Evolutionary conservation across 2,329 filamentous ascomycete genomes (phyloP).

Genomic region (Xylaria sp.): DNA sequence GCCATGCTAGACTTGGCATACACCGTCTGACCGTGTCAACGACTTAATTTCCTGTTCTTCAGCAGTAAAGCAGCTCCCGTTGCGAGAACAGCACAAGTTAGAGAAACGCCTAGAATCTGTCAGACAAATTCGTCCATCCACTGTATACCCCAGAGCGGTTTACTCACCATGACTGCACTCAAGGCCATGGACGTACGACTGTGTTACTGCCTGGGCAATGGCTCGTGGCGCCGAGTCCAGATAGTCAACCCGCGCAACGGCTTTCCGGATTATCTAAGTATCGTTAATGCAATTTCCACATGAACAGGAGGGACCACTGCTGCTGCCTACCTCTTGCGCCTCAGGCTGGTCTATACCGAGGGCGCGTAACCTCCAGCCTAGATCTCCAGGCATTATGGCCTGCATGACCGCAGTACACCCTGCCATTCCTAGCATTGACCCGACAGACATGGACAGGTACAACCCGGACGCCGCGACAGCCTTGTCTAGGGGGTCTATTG

Average conservation of each 20-base stretch:
- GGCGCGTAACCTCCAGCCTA: slow-evolving; percentile 27
- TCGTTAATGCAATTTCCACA: slow-evolving; percentile 8
- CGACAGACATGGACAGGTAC: slow-evolving; percentile 49
- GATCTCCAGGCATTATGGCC: slow-evolving; percentile 33
- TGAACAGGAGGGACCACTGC: background rate
- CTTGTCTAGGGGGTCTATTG: slow-evolving; percentile 47
- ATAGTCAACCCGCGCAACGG: slow-evolving; percentile 44
- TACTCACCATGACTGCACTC: slow-evolving; percentile 29
- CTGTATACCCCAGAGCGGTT: slow-evolving; percentile 57
- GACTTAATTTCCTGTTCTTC: slow-evolving; percentile 9
- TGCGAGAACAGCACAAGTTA: slow-evolving; percentile 59
- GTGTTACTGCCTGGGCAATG: slow-evolving; percentile 17
- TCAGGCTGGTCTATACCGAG: slow-evolving; percentile 29
- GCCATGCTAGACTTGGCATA: background rate
- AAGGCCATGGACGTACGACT: slow-evolving; percentile 26
- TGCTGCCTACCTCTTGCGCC: slow-evolving; percentile 32
- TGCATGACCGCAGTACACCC: slow-evolving; percentile 31
- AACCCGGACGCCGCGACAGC: slow-evolving; percentile 53
- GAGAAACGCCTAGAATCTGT: slow-evolving; percentile 53
- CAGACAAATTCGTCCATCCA: slow-evolving; percentile 53
- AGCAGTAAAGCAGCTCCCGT: slow-evolving; percentile 11
- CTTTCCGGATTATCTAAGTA: slow-evolving; percentile 43
- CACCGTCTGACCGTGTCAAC: background rate
- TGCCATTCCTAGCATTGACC: slow-evolving; percentile 35
- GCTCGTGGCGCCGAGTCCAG: slow-evolving; percentile 33